These are phyloP conservation scores for Klebsormidium nitens DNA, from an alignment of 139 green algal genomes.

Conservation along the genomic window DNA sequence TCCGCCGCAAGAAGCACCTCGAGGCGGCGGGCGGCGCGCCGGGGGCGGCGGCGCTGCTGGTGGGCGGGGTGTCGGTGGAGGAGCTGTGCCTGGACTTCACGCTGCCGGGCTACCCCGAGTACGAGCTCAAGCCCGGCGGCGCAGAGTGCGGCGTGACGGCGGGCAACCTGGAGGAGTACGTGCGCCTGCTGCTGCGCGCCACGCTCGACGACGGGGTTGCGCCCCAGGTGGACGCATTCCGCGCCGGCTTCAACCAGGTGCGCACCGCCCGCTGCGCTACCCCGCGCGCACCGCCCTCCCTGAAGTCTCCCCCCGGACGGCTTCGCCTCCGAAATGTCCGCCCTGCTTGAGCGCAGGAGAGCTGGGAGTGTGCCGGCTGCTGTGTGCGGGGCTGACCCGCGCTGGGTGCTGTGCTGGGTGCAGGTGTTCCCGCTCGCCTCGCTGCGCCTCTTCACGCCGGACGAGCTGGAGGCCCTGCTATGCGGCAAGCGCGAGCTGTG, in stretches of 20 bases:
- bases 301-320: too few relatives aligned
- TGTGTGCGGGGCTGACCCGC: too few relatives aligned
- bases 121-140: conserved; percentile 61
- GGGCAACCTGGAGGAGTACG: conserved; percentile 71
- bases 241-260: conserved; percentile 70
- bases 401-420: too few relatives aligned
- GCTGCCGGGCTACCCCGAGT: conserved; percentile 73
- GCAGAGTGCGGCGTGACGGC: conserved; percentile 46
- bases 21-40: neutral
- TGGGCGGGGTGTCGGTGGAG: conserved; percentile 62
- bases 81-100: conserved; percentile 93
- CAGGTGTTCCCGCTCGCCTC: conserved; percentile 65
- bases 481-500: conserved; percentile 63
- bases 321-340: too few relatives aligned
- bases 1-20: neutral
- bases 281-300: too few relatives aligned
- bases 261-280: too few relatives aligned
- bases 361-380: too few relatives aligned
- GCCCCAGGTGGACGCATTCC: conserved; percentile 69
- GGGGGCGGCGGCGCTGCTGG: conserved; percentile 13
- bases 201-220: conserved; percentile 68
- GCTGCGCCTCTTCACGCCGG: conserved; percentile 75
- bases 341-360: too few relatives aligned
- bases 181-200: conserved; percentile 79
- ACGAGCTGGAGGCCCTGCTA: conserved; percentile 91